phyloP scores from a whole-genome alignment of 83 land plant species.

The Larix sibirica region DNA sequence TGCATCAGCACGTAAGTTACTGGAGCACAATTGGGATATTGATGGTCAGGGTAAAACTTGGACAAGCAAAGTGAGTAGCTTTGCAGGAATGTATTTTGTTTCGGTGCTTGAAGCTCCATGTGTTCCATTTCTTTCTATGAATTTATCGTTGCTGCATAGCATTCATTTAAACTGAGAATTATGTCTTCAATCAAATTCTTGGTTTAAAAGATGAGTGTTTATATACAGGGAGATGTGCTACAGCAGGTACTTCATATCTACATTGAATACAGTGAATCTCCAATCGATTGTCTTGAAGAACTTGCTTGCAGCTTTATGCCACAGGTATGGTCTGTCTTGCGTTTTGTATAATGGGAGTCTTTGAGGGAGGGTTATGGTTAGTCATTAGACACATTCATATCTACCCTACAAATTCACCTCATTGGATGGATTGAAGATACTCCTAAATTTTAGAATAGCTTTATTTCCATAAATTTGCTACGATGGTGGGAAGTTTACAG shows the following conservation, averaged over 20 bases:
- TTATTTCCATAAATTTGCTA: not conserved
- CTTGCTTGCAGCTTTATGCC: slow-evolving; percentile 74
- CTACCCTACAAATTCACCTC: not conserved
- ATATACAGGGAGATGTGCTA: slow-evolving; percentile 67
- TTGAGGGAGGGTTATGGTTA: not conserved
- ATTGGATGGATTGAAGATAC: not conserved
- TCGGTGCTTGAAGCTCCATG: not conserved
- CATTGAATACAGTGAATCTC: slow-evolving; percentile 56
- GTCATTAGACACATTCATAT: not conserved
- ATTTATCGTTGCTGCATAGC: not conserved
- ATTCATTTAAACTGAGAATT: not conserved
- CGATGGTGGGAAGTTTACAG: not conserved
- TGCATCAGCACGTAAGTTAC: slow-evolving; percentile 65
- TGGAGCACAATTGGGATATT: slow-evolving; percentile 57
- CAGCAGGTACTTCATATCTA: slow-evolving; percentile 67
- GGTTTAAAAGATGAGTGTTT: not conserved
- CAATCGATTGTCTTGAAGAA: slow-evolving; percentile 67
- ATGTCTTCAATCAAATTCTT: not conserved
- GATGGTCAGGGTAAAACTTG: slow-evolving; percentile 38
- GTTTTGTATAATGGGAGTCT: not conserved
- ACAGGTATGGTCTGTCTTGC: slow-evolving; percentile 48
- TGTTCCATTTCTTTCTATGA: not conserved
- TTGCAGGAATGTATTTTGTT: not conserved
- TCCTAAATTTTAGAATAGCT: not conserved
- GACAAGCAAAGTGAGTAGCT: slow-evolving; percentile 60